phyloP scores from a whole-genome alignment of 805 yeast species.

The Metschnikowia lachancei region DNA sequence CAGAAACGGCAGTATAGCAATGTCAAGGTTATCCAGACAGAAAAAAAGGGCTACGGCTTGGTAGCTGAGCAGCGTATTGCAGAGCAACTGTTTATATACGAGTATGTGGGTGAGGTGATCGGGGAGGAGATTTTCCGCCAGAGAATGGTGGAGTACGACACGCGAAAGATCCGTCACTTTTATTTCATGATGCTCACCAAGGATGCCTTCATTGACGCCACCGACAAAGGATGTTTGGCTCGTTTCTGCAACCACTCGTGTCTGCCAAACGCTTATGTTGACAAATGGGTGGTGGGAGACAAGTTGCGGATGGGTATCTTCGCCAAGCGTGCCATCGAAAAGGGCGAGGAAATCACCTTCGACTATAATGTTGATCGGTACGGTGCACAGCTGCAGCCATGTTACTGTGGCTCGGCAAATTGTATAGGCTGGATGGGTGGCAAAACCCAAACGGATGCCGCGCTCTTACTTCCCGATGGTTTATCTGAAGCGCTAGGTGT shows the following conservation, averaged over 20 bases:
- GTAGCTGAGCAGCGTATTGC: constrained; percentile 61
- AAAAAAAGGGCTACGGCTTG: constrained; percentile 85
- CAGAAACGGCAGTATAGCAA: constrained; percentile 71
- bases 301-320: constrained; percentile 92
- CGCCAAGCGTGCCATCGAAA: constrained; percentile 65
- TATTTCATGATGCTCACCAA: constrained; percentile 95
- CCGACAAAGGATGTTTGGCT: constrained; percentile 81
- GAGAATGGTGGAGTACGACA: constrained; percentile 73
- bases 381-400: constrained; percentile 91
- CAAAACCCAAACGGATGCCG: constrained; percentile 92
- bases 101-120: constrained; percentile 91
- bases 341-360: constrained; percentile 89
- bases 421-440: constrained; percentile 96
- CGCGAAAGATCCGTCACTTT: constrained; percentile 69
- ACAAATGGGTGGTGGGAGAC: constrained; percentile 95
- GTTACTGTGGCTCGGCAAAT: constrained; percentile 90
- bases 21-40: constrained; percentile 81
- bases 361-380: constrained; percentile 94
- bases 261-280: constrained; percentile 90
- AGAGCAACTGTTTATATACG: constrained; percentile 75
- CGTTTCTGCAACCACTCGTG: constrained; percentile 95
- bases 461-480: constrained; percentile 75
- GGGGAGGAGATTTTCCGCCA: constrained; percentile 72
- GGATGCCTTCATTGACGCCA: constrained; percentile 93
- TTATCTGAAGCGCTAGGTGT: constrained; percentile 86